phyloP scores from a whole-genome alignment of 192 early-diverging fungal genomes.

The Podila horticola region DNA sequence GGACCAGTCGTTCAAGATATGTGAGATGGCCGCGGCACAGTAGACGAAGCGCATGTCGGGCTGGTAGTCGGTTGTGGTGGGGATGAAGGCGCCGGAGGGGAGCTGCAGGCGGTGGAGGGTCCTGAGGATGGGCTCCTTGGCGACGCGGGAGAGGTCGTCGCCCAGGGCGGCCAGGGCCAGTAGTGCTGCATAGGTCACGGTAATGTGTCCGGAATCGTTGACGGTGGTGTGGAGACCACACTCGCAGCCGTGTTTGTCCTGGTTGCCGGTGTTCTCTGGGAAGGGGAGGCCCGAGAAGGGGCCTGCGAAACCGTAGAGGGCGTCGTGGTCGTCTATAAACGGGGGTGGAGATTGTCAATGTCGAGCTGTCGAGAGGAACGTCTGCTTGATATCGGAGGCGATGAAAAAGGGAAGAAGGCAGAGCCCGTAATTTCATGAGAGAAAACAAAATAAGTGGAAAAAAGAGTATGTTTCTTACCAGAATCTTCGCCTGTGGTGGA shows the following conservation, averaged over 20 bases:
- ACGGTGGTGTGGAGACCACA: conserved; percentile 9
- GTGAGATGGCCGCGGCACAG: conserved; percentile 86
- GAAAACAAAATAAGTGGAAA: background rate
- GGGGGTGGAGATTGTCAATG: background rate
- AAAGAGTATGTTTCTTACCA: conserved; percentile 1
- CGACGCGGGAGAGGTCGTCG: conserved; percentile 89
- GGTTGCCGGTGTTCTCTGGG: conserved; percentile 6
- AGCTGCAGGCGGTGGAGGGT: conserved; percentile 76
- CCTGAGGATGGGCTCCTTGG: conserved; percentile 70
- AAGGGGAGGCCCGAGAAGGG: conserved; percentile 71
- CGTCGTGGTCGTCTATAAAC: conserved; percentile 37
- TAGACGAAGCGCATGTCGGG: conserved; percentile 92
- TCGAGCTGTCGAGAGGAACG: background rate
- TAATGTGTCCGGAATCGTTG: conserved; percentile 71
- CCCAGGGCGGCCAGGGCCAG: conserved; percentile 81
- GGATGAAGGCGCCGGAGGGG: conserved; percentile 75
- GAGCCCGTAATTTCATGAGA: background rate
- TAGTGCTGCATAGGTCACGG: conserved; percentile 93
- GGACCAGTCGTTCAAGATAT: conserved; percentile 90
- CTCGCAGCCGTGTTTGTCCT: conserved; percentile 23
- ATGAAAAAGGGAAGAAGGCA: background rate
- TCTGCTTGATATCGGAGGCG: background rate
- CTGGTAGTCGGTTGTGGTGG: conserved; percentile 58
- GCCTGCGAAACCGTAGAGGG: conserved; percentile 77
- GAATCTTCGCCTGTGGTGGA: conserved; percentile 18